These are phyloP conservation scores for Saksenaea oblongispora DNA, from an alignment of 371 early-diverging fungal genomes.

Conservation along the genomic window DNA sequence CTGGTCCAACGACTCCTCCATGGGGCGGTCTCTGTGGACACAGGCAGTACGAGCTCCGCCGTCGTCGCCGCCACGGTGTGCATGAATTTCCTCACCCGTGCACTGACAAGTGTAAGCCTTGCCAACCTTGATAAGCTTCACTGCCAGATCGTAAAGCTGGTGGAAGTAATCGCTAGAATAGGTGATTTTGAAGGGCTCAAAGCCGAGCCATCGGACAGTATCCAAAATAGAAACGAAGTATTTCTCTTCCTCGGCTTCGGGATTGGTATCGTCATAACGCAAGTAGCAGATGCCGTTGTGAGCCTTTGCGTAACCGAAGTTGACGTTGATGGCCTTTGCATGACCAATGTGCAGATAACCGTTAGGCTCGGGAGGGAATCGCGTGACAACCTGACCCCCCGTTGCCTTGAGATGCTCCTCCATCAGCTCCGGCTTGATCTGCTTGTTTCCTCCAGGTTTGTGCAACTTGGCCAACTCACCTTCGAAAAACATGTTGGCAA, in stretches of 20 bases:
- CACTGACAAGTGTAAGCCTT: constrained; percentile 99
- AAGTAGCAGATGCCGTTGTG: constrained; percentile 94
- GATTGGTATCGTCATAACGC: constrained; percentile 99
- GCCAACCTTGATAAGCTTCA: constrained; percentile 88
- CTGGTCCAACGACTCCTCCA: constrained; percentile 90
- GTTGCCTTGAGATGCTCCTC: constrained; percentile 93
- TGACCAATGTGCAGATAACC: constrained; percentile 99
- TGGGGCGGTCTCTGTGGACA: constrained; percentile 91
- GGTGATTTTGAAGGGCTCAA: constrained; percentile 91
- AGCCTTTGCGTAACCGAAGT: constrained; percentile 97
- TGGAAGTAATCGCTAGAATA: constrained; percentile 99
- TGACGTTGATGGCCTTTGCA: constrained; percentile 99
- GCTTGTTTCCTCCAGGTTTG: constrained; percentile 97
- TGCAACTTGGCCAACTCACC: constrained; percentile 94
- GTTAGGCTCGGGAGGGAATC: constrained; percentile 99
- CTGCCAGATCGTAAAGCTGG: constrained; percentile 88
- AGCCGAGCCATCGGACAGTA: constrained; percentile 98
- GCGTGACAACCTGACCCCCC: constrained; percentile 93
- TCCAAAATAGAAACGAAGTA: constrained; percentile 97
- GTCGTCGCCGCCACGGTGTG: constrained; percentile 88
- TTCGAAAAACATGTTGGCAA: constrained; percentile 75
- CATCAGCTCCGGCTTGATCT: constrained; percentile 92
- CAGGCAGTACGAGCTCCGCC: constrained; percentile 90
- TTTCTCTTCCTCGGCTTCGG: constrained; percentile 96
- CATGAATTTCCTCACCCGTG: constrained; percentile 92